Evolutionary conservation across 1,284 basidiomycete genomes (phyloP), one percentile per base, ranked within the genome.

Genomic region (Austroboletus novae-zelandiae): DNA sequence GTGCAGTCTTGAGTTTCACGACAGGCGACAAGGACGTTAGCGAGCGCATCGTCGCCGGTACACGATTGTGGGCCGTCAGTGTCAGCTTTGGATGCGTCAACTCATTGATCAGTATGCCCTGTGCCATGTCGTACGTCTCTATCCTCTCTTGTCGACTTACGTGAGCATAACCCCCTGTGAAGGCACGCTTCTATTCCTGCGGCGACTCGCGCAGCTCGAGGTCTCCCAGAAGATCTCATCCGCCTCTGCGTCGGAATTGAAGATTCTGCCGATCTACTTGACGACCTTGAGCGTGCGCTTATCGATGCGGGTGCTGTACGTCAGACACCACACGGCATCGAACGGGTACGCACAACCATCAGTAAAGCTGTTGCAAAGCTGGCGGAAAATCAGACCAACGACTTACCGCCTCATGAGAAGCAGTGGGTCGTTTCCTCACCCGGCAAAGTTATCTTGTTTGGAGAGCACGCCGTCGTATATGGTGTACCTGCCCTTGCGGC

Each of bases 1-100:
- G 97, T 37, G 94, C 95, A 0, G 97, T 99, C 6, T 74, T 99
- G 39, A 94, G 90, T 61, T 99, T 99, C 62, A 88, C 91, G 56
- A 99, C 97, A 0, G 94, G 89, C 20, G 89, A 94, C 74, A 94
- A 94, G 66, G 84, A 81, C 48, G 69, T 98, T 51, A 95, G 91
- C 64, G 94, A 98, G 72, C 82, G 88, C 53, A 92, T 99, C 55
- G 94, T 99, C 9, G 94, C 90, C 7, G 89, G 87, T 1, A 91
- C 96, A 9, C 80, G 93, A 44, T 75, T 99, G 30, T 99, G 96
- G 95, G 94, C 96, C 31, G 98, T 99, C 65, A 94, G 89, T 57
- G 97, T 99, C 61, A 94, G 91, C 62, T 99, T 99, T 68, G 97
- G 97, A 30, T 95, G 93, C 59, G 95, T 99, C 60, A 99, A 99